Conservation (phyloP, 179 eudicot species). For the Dionaea muscipula region DNA sequence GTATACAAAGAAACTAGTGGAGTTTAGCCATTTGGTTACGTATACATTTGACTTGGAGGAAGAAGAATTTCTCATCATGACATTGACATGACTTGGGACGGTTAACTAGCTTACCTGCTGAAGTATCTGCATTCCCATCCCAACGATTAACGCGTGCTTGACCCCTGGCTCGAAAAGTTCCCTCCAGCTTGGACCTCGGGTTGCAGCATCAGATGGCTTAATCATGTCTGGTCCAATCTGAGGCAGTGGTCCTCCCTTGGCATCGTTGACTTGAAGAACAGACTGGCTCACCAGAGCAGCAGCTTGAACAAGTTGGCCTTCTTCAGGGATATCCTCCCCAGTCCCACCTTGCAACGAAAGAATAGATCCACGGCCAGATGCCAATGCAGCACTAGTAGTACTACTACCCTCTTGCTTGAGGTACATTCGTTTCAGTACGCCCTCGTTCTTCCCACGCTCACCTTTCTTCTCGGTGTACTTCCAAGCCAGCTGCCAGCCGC, state of each 20-base stretch:
- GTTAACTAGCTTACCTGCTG: slow-evolving; percentile 25
- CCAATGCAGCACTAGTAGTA: too few species aligned
- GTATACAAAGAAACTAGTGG: neutral
- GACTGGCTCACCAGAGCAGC: slow-evolving; percentile 41
- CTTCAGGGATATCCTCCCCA: slow-evolving; percentile 21
- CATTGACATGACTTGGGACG: too few species aligned
- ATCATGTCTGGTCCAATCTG: slow-evolving; percentile 15
- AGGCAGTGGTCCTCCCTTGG: slow-evolving; percentile 18
- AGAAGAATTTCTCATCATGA: too few species aligned
- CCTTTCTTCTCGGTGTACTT: slow-evolving; percentile 21
- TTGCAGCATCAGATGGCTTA: slow-evolving; percentile 24
- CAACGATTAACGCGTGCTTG: slow-evolving; percentile 32
- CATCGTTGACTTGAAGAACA: slow-evolving; percentile 16
- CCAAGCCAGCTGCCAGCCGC: slow-evolving; percentile 47
- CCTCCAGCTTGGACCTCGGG: slow-evolving; percentile 33
- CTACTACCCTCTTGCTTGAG: slow-evolving; percentile 34
- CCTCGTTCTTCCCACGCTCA: slow-evolving; percentile 18
- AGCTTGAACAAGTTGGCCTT: slow-evolving; percentile 27
- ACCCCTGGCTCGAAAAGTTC: slow-evolving; percentile 40
- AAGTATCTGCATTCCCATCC: slow-evolving; percentile 33
- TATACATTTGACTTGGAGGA: too few species aligned
- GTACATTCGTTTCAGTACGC: slow-evolving; percentile 27
- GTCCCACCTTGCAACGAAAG: slow-evolving; percentile 22
- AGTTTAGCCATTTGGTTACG: neutral
- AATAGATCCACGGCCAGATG: slow-evolving; percentile 32